Evolutionary conservation across 345 rosid species (phyloP).

Genomic region (Capsella bursapastoris): DNA sequence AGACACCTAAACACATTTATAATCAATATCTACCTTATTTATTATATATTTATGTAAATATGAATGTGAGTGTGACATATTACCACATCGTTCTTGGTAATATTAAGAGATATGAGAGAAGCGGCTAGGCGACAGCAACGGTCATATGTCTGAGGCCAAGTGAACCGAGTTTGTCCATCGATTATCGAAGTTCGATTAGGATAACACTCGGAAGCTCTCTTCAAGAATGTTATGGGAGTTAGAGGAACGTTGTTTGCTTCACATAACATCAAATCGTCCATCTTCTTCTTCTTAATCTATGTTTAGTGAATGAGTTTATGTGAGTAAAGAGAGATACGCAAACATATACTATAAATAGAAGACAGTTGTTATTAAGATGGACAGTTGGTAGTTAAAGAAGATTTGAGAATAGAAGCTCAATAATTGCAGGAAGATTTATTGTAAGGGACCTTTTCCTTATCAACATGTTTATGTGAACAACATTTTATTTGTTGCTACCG

Average conservation of each 20-base stretch:
- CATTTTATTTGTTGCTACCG: too few species aligned
- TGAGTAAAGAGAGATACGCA: not conserved
- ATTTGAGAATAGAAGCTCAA: too few species aligned
- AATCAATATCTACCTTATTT: not conserved
- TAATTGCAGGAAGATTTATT: too few species aligned
- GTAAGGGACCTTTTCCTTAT: not conserved
- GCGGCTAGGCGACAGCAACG: constrained; percentile 75
- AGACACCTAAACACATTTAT: constrained; percentile 52
- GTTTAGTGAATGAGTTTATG: constrained; percentile 5
- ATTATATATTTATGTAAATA: too few species aligned
- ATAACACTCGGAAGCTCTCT: constrained; percentile 67
- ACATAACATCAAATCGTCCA: constrained; percentile 60
- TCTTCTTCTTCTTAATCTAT: constrained; percentile 21
- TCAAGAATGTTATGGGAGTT: constrained; percentile 75
- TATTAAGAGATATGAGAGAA: constrained; percentile 61
- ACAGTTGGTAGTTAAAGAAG: too few species aligned
- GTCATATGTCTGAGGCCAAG: constrained; percentile 68
- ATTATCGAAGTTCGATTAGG: constrained; percentile 59
- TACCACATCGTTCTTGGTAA: constrained; percentile 67
- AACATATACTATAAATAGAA: too few species aligned
- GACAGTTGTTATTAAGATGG: too few species aligned
- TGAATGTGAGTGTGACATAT: not conserved
- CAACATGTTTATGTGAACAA: not conserved
- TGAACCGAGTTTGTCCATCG: constrained; percentile 52
- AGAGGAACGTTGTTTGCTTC: constrained; percentile 62